Percentiles rank a stretch among this genome's conserved stretches.
Evolutionary conservation across 176 grass and related monocot species (phyloP).

Genomic region (Phyllostachys edulis): DNA sequence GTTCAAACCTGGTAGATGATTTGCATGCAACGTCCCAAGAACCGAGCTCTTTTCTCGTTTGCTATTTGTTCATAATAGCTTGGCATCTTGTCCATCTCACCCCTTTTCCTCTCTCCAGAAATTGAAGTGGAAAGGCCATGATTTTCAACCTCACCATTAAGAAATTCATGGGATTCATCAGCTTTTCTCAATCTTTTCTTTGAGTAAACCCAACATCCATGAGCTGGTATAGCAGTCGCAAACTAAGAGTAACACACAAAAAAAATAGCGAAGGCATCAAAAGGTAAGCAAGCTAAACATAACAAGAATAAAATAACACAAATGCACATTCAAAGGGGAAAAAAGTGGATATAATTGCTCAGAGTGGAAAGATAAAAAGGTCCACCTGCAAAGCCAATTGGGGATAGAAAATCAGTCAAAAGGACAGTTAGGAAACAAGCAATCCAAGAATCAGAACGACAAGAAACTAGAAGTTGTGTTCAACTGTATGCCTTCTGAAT

Average conservation of each 20-base stretch:
- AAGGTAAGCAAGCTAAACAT: background rate
- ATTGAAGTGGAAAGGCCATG: slow-evolving; percentile 23
- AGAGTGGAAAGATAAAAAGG: slow-evolving; percentile 36
- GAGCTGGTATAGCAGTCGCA: slow-evolving; percentile 62
- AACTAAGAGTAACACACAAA: slow-evolving; percentile 34
- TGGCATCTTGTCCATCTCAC: slow-evolving; percentile 14
- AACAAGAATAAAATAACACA: background rate
- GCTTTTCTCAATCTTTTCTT: slow-evolving; percentile 38
- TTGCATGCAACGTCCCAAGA: slow-evolving; percentile 63
- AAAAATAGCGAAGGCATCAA: background rate
- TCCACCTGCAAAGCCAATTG: slow-evolving; percentile 67
- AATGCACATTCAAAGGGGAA: background rate
- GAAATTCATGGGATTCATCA: slow-evolving; percentile 52
- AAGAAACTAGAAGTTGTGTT: background rate
- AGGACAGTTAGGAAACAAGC: slow-evolving; percentile 10
- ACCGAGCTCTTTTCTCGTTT: slow-evolving; percentile 61
- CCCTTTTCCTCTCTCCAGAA: slow-evolving; percentile 34
- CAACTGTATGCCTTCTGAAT: background rate
- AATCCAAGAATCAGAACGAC: background rate
- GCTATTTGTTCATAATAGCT: slow-evolving; percentile 51
- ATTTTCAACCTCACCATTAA: slow-evolving; percentile 47
- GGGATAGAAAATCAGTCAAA: slow-evolving; percentile 2
- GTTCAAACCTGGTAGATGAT: slow-evolving; percentile 64
- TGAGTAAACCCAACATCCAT: slow-evolving; percentile 68
- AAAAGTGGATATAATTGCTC: background rate